Percentiles rank a stretch among this genome's conserved stretches.
phyloP scores from a whole-genome alignment of 352 stramenopile genomes.

The Phytophthora hibernalis region DNA sequence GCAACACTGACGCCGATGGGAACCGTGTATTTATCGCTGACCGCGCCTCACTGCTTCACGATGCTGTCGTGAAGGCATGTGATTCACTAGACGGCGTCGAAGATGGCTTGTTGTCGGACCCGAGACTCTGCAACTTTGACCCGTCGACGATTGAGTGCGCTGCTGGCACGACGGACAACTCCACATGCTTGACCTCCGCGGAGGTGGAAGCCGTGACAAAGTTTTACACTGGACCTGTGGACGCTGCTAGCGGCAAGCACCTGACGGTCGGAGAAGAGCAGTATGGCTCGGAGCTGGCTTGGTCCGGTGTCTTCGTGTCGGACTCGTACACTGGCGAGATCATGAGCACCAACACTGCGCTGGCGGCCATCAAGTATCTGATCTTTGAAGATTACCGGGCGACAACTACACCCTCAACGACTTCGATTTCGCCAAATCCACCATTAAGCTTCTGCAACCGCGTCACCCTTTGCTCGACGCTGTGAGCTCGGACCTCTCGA shows the following conservation, averaged over 20 bases:
- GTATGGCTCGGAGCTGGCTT: slow-evolving; percentile 51
- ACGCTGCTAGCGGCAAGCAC: slow-evolving; percentile 32
- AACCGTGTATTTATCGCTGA: slow-evolving; percentile 37
- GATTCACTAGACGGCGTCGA: slow-evolving; percentile 47
- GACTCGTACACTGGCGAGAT: slow-evolving; percentile 31
- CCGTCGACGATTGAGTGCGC: slow-evolving; percentile 40
- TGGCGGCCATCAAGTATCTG: slow-evolving; percentile 50
- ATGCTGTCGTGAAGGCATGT: slow-evolving; percentile 45
- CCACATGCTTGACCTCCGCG: slow-evolving; percentile 41
- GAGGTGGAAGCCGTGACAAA: slow-evolving; percentile 43
- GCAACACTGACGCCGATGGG: slow-evolving; percentile 40
- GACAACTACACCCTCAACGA: slow-evolving; percentile 53
- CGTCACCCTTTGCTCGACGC: slow-evolving; percentile 48
- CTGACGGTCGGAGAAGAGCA: slow-evolving; percentile 54
- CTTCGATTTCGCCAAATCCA: slow-evolving; percentile 47
- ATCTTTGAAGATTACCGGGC: slow-evolving; percentile 44
- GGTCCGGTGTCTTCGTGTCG: slow-evolving; percentile 49
- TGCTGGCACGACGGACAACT: slow-evolving; percentile 36
- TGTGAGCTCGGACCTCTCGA: slow-evolving; percentile 45
- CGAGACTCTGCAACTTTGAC: slow-evolving; percentile 45
- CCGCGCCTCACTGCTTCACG: slow-evolving; percentile 42
- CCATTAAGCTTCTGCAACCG: slow-evolving; percentile 40
- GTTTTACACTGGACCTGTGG: slow-evolving; percentile 50
- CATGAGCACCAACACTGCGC: slow-evolving; percentile 41
- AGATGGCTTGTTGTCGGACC: slow-evolving; percentile 47